Percentiles rank a stretch among this genome's conserved stretches.
phyloP scores from a whole-genome alignment of 148 eudicot genomes.

The Camellia lanceoleosa region DNA sequence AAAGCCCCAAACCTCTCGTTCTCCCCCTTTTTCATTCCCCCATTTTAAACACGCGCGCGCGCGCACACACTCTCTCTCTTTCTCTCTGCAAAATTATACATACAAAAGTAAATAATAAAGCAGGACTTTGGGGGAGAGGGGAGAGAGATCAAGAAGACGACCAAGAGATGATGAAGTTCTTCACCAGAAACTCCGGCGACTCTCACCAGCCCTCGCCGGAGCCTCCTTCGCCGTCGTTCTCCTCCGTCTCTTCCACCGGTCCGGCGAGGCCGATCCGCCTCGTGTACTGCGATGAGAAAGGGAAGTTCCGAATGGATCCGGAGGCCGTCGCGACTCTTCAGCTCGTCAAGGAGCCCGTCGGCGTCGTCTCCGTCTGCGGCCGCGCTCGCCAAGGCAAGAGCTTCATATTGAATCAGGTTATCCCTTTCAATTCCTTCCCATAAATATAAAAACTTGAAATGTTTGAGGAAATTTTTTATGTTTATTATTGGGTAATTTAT shows the following conservation, averaged over 20 bases:
- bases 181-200: constrained; percentile 34
- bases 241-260: constrained; percentile 31
- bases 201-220: constrained; percentile 40
- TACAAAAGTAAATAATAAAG: neutral
- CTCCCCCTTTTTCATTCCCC: constrained; percentile 1
- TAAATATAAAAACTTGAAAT: too few species aligned
- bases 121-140: neutral
- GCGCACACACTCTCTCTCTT: neutral
- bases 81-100: neutral
- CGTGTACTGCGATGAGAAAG: constrained; percentile 84
- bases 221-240: constrained; percentile 25
- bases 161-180: constrained; percentile 20
- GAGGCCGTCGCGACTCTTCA: constrained; percentile 86
- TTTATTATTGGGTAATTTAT: too few species aligned
- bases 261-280: constrained; percentile 81
- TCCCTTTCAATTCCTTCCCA: neutral
- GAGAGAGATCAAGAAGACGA: neutral
- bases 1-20: neutral
- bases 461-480: too few species aligned
- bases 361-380: constrained; percentile 93
- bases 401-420: constrained; percentile 82
- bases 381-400: constrained; percentile 98
- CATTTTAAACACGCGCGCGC: neutral
- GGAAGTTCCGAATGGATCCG: constrained; percentile 85
- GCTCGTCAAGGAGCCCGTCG: constrained; percentile 79